Conservation (phyloP, 805 yeast genomes). For the Blastobotrys americana region DNA sequence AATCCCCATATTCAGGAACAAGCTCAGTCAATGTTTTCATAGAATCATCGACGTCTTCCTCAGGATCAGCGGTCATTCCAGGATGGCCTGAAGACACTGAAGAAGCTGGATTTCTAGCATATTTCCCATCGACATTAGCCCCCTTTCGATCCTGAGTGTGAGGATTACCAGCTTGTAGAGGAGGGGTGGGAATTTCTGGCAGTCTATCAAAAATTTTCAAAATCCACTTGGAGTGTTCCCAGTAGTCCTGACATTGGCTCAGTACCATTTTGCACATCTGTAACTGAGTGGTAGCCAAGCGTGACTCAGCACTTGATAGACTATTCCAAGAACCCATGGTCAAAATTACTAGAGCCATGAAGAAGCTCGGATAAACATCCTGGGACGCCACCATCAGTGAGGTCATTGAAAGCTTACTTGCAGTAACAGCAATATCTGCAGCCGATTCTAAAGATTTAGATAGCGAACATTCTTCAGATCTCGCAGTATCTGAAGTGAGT, state of each 20-base stretch:
- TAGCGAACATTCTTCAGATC: constrained; percentile 9
- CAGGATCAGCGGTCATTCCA: background rate
- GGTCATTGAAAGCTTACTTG: constrained; percentile 4
- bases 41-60: background rate
- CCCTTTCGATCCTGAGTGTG: no score
- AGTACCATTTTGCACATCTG: constrained; percentile 13
- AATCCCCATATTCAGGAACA: background rate
- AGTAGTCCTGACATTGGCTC: constrained; percentile 11
- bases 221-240: constrained; percentile 17
- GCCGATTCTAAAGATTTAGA: constrained; percentile 10
- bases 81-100: no score
- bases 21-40: background rate
- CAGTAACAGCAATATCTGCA: constrained; percentile 3
- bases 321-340: background rate
- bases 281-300: constrained; percentile 5
- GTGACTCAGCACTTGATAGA: background rate
- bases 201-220: constrained; percentile 4
- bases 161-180: background rate
- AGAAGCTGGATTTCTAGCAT: no score
- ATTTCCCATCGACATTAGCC: no score
- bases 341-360: constrained; percentile 11
- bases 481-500: constrained; percentile 6
- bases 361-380: constrained; percentile 9
- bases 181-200: background rate
- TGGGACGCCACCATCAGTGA: constrained; percentile 7